Evolutionary conservation across 2,329 filamentous ascomycete genomes (phyloP), one percentile per base, ranked within the genome.

Genomic region (Diaporthe sp.): DNA sequence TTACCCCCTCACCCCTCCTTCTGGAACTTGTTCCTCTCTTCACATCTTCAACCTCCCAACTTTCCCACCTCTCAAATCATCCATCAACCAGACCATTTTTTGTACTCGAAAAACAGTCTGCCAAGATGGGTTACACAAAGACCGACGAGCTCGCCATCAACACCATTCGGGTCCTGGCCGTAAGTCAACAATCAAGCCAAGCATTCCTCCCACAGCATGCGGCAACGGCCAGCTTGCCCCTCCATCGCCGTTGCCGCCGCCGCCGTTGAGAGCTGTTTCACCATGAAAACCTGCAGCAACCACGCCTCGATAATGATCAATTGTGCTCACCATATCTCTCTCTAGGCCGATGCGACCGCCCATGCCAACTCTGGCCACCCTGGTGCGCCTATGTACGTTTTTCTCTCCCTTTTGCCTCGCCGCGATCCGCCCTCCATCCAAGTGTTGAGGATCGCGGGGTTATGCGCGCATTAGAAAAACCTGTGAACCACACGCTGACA

Each of bases 301-400:
- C 42, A 51, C 22, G 3, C 17, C 46, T 39, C 46, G 13, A 39
- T 39, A 22, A 22, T 19, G 65, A 53, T 57, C 77, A 79, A 77
- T 78, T 76, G 74, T 79, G 80, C 22, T 82, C 78, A 70, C 31
- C 9, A 12, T 39, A 46, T 58, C 70, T 15, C 71, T 71, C 72
- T 80, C 77, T 85, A 99, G 97, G 94, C 95, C 89, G 97, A 99
- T 98, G 97, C 96, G 86, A 98, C 96, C 84, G 93, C 93, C 87
- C 90, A 94, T 86, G 95, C 96, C 86, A 98, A 98, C 92, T 98
- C 96, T 79, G 97, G 97, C 85, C 97, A 99, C 89, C 97, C 97
- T 83, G 97, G 97, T 91, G 97, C 97, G 86, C 97, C 97, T 83
- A 99, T 99, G 97, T 91, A 84, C 87, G 89, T 87, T 72, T 22